Evolutionary conservation across 441 rosid species (phyloP), one percentile per base, ranked within the genome.

Genomic region (Pelargonium cotyledonis): DNA sequence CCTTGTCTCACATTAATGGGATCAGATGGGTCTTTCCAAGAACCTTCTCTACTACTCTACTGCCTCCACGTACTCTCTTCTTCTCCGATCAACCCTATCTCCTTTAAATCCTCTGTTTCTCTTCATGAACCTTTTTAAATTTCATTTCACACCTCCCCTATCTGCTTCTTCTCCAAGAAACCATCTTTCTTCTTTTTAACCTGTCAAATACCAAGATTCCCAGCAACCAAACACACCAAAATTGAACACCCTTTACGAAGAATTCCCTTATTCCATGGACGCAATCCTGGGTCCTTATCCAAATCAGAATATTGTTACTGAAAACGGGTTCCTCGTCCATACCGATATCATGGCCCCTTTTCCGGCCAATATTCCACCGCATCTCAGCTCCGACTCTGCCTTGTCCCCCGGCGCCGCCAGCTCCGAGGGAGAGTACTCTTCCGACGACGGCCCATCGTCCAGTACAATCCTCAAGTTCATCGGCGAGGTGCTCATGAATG

Each of bases 401-500:
- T 8, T 18, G 8, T 51, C 58, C 19, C 58, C 58, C 19, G 58
- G 58, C 19, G 58, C 19, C 19, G 58, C 19, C 19, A 51, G 58
- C 58, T 51, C 58, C 19, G 58, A 51, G 58, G 58, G 58, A 1
- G 58, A 51, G 58, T 51, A 51, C 58, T 51, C 58, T 4, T 51
- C 58, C n/a, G 58, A 51, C 58, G 58, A 51, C 19, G 58, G 58
- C 7, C 58, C 15, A n/a, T n/a, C 19, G 1, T 15, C 58, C 49
- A 8, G 3, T 14, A 44, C 80, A 6, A 80, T 78, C 23, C 68
- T 83, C 65, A 78, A 75, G 67, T 76, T 72, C 64, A 77, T 83
- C 0, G 76, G 68, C 53, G 78, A 76, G 73, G n/a, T 76, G 6
- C 81, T 81, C 0, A 79, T 79, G 85, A 83, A 82, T 61, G 85